Percentiles rank a stretch among this genome's conserved stretches.
Conservation (phyloP, 2,329 filamentous ascomycete species). For the Apiospora sp. region DNA sequence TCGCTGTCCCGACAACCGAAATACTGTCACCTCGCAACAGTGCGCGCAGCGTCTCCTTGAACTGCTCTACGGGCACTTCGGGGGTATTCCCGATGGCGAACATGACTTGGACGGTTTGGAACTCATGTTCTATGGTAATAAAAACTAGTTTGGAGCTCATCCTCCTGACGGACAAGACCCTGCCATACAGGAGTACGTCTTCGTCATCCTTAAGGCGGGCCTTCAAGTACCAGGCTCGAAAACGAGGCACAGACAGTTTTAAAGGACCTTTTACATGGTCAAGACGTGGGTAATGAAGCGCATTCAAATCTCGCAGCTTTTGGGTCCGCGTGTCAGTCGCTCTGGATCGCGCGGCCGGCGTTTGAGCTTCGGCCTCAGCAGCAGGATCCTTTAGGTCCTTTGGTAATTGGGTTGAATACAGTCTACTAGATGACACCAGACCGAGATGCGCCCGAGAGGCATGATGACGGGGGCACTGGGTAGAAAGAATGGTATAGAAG, state of each 20-base stretch:
- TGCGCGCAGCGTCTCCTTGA: conserved; percentile 69
- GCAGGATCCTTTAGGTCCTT: neutral
- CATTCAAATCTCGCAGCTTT: conserved; percentile 58
- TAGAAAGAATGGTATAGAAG: conserved; percentile 54
- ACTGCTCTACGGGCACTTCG: conserved; percentile 49
- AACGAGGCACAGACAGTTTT: conserved; percentile 48
- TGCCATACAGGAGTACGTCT: conserved; percentile 43
- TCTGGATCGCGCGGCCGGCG: conserved; percentile 6
- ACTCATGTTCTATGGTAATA: conserved; percentile 79
- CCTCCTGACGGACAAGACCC: conserved; percentile 41
- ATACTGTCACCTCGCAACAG: conserved; percentile 76
- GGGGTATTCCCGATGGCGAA: conserved; percentile 67
- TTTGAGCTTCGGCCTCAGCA: conserved; percentile 16
- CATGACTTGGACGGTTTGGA: conserved; percentile 77
- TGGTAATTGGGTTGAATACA: neutral
- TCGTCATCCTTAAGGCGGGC: conserved; percentile 33
- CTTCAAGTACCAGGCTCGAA: conserved; percentile 37
- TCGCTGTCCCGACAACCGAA: conserved; percentile 76
- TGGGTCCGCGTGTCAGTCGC: conserved; percentile 50
- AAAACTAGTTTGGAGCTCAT: conserved; percentile 82
- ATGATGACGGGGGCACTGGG: conserved; percentile 35
- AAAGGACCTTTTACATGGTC: conserved; percentile 41
- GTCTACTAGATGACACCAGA: conserved; percentile 32
- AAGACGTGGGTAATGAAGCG: conserved; percentile 64
- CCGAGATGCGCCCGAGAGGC: conserved; percentile 34